Percentiles rank a stretch among this genome's conserved stretches.
These are phyloP conservation scores for Leccinum subgranulosum DNA, from an alignment of 768 basidiomycete species.

Conservation along the genomic window DNA sequence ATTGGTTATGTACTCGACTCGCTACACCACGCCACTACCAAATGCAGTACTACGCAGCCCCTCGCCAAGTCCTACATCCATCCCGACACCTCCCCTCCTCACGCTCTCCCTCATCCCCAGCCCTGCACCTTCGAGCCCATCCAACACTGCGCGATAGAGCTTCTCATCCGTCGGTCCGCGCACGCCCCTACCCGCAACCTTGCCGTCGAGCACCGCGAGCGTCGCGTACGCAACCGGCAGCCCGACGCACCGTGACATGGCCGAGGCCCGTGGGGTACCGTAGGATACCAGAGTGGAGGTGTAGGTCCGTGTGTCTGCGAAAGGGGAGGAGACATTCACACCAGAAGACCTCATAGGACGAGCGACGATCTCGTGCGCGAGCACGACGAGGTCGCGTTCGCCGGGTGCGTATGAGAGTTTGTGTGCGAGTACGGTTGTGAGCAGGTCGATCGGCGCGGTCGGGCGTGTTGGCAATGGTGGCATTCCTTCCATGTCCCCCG, in stretches of 20 bases:
- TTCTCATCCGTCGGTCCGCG: constrained; percentile 58
- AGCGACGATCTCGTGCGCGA: constrained; percentile 79
- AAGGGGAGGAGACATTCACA: not conserved
- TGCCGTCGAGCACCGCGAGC: constrained; percentile 63
- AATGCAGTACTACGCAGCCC: constrained; percentile 17
- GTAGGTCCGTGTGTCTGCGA: constrained; percentile 47
- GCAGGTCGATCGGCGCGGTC: constrained; percentile 63
- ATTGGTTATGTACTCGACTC: no score
- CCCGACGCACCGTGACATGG: constrained; percentile 92
- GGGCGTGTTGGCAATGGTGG: constrained; percentile 44
- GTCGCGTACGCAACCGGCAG: constrained; percentile 85
- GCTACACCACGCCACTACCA: no score
- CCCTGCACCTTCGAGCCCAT: constrained; percentile 50
- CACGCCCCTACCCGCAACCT: constrained; percentile 54
- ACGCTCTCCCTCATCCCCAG: constrained; percentile 40
- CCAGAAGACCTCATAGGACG: not conserved
- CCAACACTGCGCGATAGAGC: constrained; percentile 63
- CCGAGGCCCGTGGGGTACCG: constrained; percentile 57
- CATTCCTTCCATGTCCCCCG: constrained; percentile 17
- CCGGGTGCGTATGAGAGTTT: constrained; percentile 63
- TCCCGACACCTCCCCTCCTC: constrained; percentile 38
- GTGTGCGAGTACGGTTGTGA: constrained; percentile 68
- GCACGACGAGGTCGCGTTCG: constrained; percentile 86
- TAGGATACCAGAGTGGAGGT: constrained; percentile 59
- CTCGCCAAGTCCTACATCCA: constrained; percentile 38